Percentiles rank a stretch among this genome's conserved stretches.
These are phyloP conservation scores for Rhexocercosporidium sp. DNA, from an alignment of 2,329 filamentous ascomycete species.

Conservation along the genomic window DNA sequence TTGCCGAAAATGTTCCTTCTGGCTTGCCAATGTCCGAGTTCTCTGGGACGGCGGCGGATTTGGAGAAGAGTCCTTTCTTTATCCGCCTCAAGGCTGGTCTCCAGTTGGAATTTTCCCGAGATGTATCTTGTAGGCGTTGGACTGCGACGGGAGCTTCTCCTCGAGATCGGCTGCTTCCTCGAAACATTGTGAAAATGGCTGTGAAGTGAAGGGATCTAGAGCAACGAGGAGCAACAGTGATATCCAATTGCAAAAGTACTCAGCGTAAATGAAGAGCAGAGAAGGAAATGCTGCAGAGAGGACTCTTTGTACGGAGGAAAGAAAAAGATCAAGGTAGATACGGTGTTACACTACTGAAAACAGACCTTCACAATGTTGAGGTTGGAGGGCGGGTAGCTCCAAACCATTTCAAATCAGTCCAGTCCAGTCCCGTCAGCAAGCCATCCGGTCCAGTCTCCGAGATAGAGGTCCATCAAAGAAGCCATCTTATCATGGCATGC, in stretches of 20 bases:
- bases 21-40: not conserved
- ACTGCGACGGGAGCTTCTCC: slow-evolving; percentile 2
- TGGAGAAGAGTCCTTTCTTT: slow-evolving; percentile 20
- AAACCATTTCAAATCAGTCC: not conserved
- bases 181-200: slow-evolving; percentile 9
- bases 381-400: slow-evolving; percentile 1
- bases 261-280: not conserved
- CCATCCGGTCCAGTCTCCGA: not conserved
- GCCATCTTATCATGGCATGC: not conserved
- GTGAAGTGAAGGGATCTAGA: not conserved
- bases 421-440: not conserved
- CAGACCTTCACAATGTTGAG: not conserved
- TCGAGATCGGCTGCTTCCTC: slow-evolving; percentile 15
- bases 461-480: not conserved
- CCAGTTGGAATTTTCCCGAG: slow-evolving; percentile 13
- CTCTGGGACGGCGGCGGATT: not conserved
- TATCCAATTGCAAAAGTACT: not conserved
- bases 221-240: not conserved
- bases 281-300: not conserved
- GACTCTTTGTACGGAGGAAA: not conserved
- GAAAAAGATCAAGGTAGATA: not conserved
- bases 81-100: slow-evolving; percentile 20
- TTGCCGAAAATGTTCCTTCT: not conserved
- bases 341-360: not conserved
- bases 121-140: not conserved